phyloP scores from a whole-genome alignment of 768 basidiomycete genomes.

The Rossbeevera mucosa region DNA sequence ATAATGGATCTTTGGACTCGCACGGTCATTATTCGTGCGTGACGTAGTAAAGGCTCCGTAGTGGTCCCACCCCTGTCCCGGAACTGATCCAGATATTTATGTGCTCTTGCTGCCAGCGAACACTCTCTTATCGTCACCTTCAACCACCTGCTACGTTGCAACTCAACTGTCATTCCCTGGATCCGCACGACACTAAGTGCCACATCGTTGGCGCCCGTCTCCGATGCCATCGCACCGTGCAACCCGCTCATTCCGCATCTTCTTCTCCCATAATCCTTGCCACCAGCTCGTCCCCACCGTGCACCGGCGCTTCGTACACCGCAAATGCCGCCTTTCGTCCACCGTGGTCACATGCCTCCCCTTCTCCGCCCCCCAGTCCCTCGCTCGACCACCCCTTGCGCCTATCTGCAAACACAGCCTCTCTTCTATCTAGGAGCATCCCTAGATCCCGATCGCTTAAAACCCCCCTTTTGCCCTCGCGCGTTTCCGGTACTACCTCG shows the following conservation, averaged over 20 bases:
- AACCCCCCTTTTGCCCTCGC: conserved; percentile 61
- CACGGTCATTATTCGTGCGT: not conserved
- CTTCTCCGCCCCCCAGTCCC: not conserved
- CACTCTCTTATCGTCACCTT: not conserved
- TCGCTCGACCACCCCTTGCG: conserved; percentile 70
- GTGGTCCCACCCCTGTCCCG: too few relatives aligned
- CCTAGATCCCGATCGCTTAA: conserved; percentile 81
- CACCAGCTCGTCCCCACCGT: conserved; percentile 62
- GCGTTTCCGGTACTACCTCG: conserved; percentile 71
- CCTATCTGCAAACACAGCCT: conserved; percentile 66
- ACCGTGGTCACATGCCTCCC: not conserved
- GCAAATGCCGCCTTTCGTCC: conserved; percentile 58
- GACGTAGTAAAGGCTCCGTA: not conserved
- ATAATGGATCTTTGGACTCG: too few relatives aligned
- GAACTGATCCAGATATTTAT: too few relatives aligned
- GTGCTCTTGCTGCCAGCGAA: not conserved
- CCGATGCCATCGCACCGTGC: not conserved
- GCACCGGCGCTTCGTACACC: conserved; percentile 65
- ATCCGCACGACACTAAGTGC: too few relatives aligned
- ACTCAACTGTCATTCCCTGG: too few relatives aligned
- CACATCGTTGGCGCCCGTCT: too few relatives aligned
- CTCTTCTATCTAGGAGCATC: conserved; percentile 73
- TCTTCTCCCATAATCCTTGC: conserved; percentile 62
- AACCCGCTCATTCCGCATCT: conserved; percentile 8
- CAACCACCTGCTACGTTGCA: too few relatives aligned